These are phyloP conservation scores for Chlamydomonas reinhardtii DNA, from an alignment of 163 green algal genomes.

Conservation along the genomic window DNA sequence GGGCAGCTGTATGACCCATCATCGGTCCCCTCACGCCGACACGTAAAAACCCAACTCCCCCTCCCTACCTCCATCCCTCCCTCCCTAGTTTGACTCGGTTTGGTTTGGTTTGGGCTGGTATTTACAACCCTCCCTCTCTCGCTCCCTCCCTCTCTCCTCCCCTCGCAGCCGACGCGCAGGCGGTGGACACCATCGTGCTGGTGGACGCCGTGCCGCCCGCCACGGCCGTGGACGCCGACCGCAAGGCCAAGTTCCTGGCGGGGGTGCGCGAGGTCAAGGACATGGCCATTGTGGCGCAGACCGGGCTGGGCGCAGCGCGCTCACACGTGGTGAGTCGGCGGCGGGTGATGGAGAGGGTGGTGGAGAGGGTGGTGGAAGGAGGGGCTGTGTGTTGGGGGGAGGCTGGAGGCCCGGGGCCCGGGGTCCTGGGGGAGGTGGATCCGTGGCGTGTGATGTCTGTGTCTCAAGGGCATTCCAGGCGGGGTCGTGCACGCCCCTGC, in stretches of 20 bases:
- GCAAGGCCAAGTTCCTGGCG: not conserved
- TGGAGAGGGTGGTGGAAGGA: not conserved
- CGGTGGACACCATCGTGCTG: constrained; percentile 9
- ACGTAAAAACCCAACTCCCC: not conserved
- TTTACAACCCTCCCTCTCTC: too few relatives aligned
- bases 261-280: not conserved
- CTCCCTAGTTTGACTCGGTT: too few relatives aligned
- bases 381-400: not conserved
- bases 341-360: not conserved
- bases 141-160: not conserved
- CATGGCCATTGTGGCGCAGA: not conserved
- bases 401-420: too few relatives aligned
- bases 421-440: too few relatives aligned
- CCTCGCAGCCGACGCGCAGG: too few relatives aligned
- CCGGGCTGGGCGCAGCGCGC: constrained; percentile 5
- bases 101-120: too few relatives aligned
- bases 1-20: too few relatives aligned
- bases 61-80: too few relatives aligned
- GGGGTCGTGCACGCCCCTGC: too few relatives aligned
- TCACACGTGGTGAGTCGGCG: constrained; percentile 16
- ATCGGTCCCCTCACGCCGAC: too few relatives aligned
- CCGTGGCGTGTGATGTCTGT: too few relatives aligned
- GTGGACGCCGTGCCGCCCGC: not conserved
- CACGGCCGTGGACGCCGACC: not conserved
- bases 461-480: too few relatives aligned